Conservation (phyloP, 2,329 filamentous ascomycete genomes). For the Fusarium sp. region DNA sequence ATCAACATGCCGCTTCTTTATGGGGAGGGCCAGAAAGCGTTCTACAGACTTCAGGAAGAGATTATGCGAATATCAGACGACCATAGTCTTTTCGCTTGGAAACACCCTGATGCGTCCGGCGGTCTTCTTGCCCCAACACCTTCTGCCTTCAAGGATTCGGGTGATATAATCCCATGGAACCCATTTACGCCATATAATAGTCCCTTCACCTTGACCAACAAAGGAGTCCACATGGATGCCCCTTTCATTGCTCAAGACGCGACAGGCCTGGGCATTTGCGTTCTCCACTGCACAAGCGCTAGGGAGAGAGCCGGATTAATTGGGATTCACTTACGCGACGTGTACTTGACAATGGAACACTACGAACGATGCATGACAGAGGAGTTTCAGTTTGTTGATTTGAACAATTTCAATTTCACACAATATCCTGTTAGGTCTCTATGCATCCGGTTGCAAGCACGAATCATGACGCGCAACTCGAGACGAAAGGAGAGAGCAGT, state of each 20-base stretch:
- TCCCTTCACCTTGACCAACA: conserved; percentile 10
- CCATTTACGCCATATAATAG: conserved; percentile 5
- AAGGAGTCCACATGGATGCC: conserved; percentile 16
- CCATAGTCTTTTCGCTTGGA: conserved; percentile 17
- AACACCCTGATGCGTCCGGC: fast-evolving
- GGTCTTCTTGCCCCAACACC: conserved; percentile 1
- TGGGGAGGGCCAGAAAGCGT: conserved; percentile 10
- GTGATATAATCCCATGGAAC: conserved; percentile 10
- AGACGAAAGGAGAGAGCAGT: fast-evolving
- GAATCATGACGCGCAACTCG: fast-evolving
- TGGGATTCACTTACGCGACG: conserved; percentile 1
- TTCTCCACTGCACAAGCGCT: conserved; percentile 13
- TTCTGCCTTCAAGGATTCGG: conserved; percentile 3
- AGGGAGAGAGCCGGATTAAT: not conserved
- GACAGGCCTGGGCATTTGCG: not conserved
- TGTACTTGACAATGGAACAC: conserved; percentile 31
- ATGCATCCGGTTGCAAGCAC: not conserved
- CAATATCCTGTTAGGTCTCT: not conserved
- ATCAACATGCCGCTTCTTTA: conserved; percentile 18
- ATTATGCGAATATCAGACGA: conserved; percentile 15
- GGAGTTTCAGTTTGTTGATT: not conserved
- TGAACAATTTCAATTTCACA: not conserved
- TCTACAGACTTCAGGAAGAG: conserved; percentile 20
- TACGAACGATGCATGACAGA: conserved; percentile 11
- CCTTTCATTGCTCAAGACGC: conserved; percentile 9